Percentiles rank a stretch among this genome's conserved stretches.
phyloP scores from a whole-genome alignment of 108 stramenopile genomes.

The Aurantiochytrium sp. region DNA sequence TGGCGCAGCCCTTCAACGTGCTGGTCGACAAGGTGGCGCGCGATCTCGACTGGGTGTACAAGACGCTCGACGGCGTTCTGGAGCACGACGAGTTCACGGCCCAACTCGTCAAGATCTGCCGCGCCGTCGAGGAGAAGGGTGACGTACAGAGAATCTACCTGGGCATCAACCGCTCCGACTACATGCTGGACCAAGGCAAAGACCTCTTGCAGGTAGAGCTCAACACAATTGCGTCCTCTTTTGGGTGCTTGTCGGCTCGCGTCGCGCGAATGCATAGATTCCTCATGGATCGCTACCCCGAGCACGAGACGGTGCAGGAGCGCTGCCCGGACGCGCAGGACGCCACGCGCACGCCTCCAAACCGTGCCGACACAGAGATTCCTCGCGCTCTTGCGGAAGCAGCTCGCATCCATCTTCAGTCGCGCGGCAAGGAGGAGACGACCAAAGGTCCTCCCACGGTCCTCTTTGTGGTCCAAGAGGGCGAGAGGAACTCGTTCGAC shows the following conservation, averaged over 20 bases:
- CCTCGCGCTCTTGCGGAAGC: not conserved
- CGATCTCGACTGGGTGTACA: slow-evolving; percentile 62
- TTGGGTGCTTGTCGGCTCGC: slow-evolving; percentile 60
- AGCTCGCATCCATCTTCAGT: not conserved
- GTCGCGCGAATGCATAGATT: slow-evolving; percentile 64
- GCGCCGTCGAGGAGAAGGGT: slow-evolving; percentile 43
- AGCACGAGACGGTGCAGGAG: not conserved
- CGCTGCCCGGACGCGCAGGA: not conserved
- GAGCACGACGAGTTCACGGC: slow-evolving; percentile 75
- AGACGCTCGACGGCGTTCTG: slow-evolving; percentile 47
- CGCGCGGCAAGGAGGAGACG: not conserved
- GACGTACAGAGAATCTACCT: slow-evolving; percentile 54
- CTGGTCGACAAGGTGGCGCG: slow-evolving; percentile 74
- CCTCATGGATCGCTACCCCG: not conserved
- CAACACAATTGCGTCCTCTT: slow-evolving; percentile 93
- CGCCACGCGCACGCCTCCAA: not conserved
- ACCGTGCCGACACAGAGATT: not conserved
- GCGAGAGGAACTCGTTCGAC: slow-evolving; percentile 89
- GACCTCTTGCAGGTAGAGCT: slow-evolving; percentile 75
- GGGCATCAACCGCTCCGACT: slow-evolving; percentile 86
- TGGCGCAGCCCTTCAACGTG: slow-evolving; percentile 66
- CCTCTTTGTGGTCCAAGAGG: slow-evolving; percentile 82
- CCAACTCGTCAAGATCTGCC: slow-evolving; percentile 64
- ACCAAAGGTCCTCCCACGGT: slow-evolving; percentile 25
- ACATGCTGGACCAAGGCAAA: slow-evolving; percentile 76